Conservation (phyloP, 1,284 basidiomycete species). For the Leccinum pallidistipes region DNA sequence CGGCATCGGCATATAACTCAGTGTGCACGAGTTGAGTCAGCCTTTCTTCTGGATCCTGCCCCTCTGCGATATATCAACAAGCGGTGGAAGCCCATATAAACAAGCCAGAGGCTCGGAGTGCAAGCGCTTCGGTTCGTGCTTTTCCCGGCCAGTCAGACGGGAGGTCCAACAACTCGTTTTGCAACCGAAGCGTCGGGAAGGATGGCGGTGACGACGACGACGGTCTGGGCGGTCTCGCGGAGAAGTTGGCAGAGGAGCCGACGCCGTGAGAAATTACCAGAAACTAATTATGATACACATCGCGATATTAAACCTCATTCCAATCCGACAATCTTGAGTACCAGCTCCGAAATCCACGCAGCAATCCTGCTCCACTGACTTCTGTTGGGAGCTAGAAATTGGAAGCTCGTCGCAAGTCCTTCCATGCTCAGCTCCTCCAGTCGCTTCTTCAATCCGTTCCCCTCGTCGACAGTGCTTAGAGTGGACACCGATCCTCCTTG, state of each 20-base stretch:
- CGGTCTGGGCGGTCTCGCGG: too few species aligned
- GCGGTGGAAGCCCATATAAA: slow-evolving; percentile 41
- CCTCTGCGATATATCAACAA: slow-evolving; percentile 31
- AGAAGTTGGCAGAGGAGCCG: too few species aligned
- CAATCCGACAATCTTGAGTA: slow-evolving; percentile 53
- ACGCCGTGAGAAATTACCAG: slow-evolving; percentile 24
- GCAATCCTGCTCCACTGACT: slow-evolving; percentile 64
- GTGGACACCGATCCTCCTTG: slow-evolving; percentile 61
- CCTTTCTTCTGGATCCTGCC: slow-evolving; percentile 33
- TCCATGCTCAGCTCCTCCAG: slow-evolving; percentile 72
- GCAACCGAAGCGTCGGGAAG: slow-evolving; percentile 10
- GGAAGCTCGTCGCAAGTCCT: slow-evolving; percentile 66
- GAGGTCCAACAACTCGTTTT: slow-evolving; percentile 26
- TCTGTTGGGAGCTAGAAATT: slow-evolving; percentile 61
- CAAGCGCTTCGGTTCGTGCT: slow-evolving; percentile 16
- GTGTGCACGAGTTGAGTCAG: slow-evolving; percentile 28
- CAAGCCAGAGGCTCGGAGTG: slow-evolving; percentile 30
- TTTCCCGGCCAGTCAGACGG: slow-evolving; percentile 34
- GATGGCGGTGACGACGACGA: too few species aligned
- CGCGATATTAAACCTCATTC: slow-evolving; percentile 30
- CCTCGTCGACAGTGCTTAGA: slow-evolving; percentile 62
- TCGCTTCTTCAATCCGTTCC: slow-evolving; percentile 29
- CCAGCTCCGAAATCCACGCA: slow-evolving; percentile 70
- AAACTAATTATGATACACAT: neutral
- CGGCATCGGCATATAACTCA: slow-evolving; percentile 27